phyloP scores from a whole-genome alignment of 2,329 filamentous ascomycete genomes.

The Epichloe baconii region DNA sequence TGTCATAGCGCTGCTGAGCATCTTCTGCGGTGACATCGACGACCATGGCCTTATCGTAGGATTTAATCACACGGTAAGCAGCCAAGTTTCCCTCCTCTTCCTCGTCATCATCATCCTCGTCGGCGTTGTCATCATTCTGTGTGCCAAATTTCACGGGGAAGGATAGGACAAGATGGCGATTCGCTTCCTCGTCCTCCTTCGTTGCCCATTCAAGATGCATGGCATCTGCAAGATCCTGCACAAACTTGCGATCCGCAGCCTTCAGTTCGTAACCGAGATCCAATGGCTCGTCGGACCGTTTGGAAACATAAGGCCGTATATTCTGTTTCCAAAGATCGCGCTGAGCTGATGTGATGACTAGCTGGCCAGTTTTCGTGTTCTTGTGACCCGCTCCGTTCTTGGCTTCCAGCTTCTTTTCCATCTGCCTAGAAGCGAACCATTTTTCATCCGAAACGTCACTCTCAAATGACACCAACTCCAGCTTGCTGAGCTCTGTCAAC shows the following conservation, averaged over 20 bases:
- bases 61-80: conserved; percentile 71
- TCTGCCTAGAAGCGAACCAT: conserved; percentile 83
- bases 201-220: conserved; percentile 46
- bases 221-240: conserved; percentile 66
- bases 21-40: conserved; percentile 70
- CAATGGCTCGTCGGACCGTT: conserved; percentile 49
- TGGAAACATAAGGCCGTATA: conserved; percentile 71
- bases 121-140: conserved; percentile 33
- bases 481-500: conserved; percentile 71
- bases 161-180: conserved; percentile 37
- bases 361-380: conserved; percentile 39
- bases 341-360: conserved; percentile 68
- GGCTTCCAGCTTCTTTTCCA: conserved; percentile 47
- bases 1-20: conserved; percentile 63
- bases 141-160: conserved; percentile 38
- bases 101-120: conserved; percentile 24
- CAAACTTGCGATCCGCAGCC: conserved; percentile 82
- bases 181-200: conserved; percentile 41
- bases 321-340: conserved; percentile 67
- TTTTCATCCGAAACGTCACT: conserved; percentile 74
- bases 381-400: conserved; percentile 45
- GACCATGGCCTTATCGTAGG: conserved; percentile 81
- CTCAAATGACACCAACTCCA: conserved; percentile 90
- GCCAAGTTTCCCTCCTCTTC: conserved; percentile 75
- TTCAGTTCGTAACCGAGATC: conserved; percentile 62